Percentiles rank a stretch among this genome's conserved stretches.
These are phyloP conservation scores for Stereocaulon alpinum DNA, from an alignment of 495 filamentous ascomycete species.

Conservation along the genomic window DNA sequence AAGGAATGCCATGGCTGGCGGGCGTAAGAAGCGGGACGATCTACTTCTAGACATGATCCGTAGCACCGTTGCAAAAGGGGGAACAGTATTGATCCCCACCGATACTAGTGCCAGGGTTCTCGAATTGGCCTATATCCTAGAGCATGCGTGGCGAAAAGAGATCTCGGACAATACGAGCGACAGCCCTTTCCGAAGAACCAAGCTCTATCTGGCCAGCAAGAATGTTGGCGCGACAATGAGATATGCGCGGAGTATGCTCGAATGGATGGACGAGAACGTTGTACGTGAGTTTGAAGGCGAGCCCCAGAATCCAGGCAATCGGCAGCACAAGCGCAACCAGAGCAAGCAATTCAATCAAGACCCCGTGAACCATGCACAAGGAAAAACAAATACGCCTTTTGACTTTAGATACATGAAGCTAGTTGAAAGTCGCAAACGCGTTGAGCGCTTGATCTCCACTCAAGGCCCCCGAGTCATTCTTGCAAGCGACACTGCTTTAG, in stretches of 20 bases:
- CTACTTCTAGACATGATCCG: constrained; percentile 70
- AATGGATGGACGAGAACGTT: constrained; percentile 97
- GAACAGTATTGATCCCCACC: constrained; percentile 89
- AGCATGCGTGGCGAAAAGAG: constrained; percentile 77
- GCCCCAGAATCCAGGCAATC: constrained; percentile 35
- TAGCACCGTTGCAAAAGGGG: constrained; percentile 65
- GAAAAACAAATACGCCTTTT: constrained; percentile 61
- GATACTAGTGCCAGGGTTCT: constrained; percentile 89
- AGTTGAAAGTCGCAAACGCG: constrained; percentile 63
- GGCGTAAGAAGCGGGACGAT: constrained; percentile 72
- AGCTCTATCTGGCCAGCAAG: constrained; percentile 72
- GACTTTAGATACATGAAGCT: constrained; percentile 79
- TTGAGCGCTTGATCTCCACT: constrained; percentile 50
- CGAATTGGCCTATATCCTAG: constrained; percentile 86
- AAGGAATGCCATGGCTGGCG: constrained; percentile 55
- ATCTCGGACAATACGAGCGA: constrained; percentile 37
- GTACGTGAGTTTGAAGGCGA: constrained; percentile 82
- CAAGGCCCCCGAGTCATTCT: constrained; percentile 65
- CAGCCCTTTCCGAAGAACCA: constrained; percentile 52
- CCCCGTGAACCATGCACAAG: constrained; percentile 28
- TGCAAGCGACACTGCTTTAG: constrained; percentile 77
- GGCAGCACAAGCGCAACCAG: constrained; percentile 33
- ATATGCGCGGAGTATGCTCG: constrained; percentile 86
- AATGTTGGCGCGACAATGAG: constrained; percentile 74
- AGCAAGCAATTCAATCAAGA: constrained; percentile 30